Base-by-base conservation (phyloP, 805 yeast genomes). In the Candida tammaniensis region DNA sequence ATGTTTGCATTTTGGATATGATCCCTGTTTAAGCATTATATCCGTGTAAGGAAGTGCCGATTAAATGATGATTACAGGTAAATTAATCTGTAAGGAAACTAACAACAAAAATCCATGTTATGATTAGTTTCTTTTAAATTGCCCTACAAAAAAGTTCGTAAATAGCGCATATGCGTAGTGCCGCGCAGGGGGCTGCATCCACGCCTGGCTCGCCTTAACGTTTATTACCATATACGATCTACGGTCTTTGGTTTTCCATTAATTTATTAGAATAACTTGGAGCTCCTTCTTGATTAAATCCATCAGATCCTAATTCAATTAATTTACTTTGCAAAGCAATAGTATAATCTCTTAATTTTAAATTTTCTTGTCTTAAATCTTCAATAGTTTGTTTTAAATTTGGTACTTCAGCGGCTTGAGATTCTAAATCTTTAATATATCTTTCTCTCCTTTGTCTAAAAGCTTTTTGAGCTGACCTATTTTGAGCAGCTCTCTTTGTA, bases 381-480 rank as follows among this genome's bases (percentile, higher is more conserved):
- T 78, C 83, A 45, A 86, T 72, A 20, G 81, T 75, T 45, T 76
- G 77, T 50, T 77, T 74, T 46, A 85, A 64, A n/a, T 64, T 66
- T 42, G 76, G 77, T 39, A 77, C 78, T 48, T 80, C 80, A 29
- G 70, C 67, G 8, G 85, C 84, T 52, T 80, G 79, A 23, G 66
- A 58, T 60, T 89, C 96, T 38, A 89, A 68, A 31, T 86, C 91
- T 57, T 80, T 82, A 45, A 89, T 78, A 51, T 86, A 81, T 38
- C 76, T 73, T 50, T 88, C 95, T 54, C 85, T 82, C 41, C 96
- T 73, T 54, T 79, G 80, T 53, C 97, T 74, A 62, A 88, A 89
- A 7, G 96, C 95, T 47, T 86, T 77, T 62, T 89, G 97, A 4
- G 97, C 96, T 41, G 78, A 80, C 52, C 97, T 70, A 65, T 89